Evolutionary conservation across 208 protist genomes (phyloP).

Genomic region (Sergeia podlipaevii): DNA sequence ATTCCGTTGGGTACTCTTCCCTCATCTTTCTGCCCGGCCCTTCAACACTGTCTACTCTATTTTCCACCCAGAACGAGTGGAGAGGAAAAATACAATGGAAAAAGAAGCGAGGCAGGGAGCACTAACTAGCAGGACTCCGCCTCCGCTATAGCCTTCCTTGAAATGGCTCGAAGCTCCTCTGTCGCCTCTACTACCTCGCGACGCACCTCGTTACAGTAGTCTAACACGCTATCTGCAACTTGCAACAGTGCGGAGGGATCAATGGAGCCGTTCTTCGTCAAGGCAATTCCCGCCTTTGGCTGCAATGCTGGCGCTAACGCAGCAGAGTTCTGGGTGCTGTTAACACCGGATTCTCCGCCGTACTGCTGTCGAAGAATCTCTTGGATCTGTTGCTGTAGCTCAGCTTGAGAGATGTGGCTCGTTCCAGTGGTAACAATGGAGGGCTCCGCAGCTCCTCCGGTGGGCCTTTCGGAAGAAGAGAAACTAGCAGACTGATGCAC

Average conservation of each 20-base stretch:
- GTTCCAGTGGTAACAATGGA: background rate
- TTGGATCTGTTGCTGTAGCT: slow-evolving; percentile 9
- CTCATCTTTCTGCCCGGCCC: too few relatives aligned
- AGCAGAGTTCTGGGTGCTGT: too few relatives aligned
- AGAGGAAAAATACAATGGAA: too few relatives aligned
- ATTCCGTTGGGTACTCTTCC: too few relatives aligned
- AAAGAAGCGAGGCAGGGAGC: background rate
- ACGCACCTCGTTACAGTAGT: slow-evolving; percentile 67
- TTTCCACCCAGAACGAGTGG: too few relatives aligned
- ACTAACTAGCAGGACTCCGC: slow-evolving; percentile 4
- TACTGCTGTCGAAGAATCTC: slow-evolving; percentile 26
- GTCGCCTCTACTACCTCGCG: slow-evolving; percentile 40
- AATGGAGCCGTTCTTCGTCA: background rate
- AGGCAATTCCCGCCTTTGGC: background rate
- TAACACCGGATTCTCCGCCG: background rate
- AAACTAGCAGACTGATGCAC: background rate
- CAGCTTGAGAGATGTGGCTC: background rate
- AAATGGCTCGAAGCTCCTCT: slow-evolving; percentile 27
- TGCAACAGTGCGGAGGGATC: slow-evolving; percentile 26
- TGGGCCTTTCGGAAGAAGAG: background rate
- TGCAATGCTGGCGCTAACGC: background rate
- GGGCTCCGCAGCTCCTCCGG: background rate
- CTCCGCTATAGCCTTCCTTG: slow-evolving; percentile 23
- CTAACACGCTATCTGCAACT: slow-evolving; percentile 66
- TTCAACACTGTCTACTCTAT: too few relatives aligned